Evolutionary conservation across 73 alveolate species (phyloP), one percentile per base, ranked within the genome.

Genomic region (Symbiodinium natans): DNA sequence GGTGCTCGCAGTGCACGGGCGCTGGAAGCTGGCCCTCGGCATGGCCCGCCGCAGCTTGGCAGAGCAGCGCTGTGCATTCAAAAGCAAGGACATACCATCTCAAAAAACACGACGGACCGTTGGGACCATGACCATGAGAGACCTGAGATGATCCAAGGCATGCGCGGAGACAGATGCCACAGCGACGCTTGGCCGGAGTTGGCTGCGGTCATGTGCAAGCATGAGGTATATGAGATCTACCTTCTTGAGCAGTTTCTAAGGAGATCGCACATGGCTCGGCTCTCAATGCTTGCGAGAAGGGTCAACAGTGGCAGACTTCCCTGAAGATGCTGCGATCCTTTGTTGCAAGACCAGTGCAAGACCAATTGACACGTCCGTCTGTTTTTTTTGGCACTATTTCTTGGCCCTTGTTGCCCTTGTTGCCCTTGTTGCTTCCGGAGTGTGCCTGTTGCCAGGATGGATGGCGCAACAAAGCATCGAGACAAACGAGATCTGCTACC

Each of bases 231-330:
- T 11, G 25, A n/a, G 86, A 39, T 23, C 46, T 73, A 17, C 84
- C 6, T 73, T 33, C 40, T 73, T 38, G 4, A 9, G 39, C 90
- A 11, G 31, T n/a, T 8, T 1, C 52, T 34, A 21, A 86, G 94
- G 94, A 86, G 59, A 86, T 86, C 40, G 41, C 94, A 3, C 31
- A 36, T 42, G 39, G 94, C 17, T 68, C 94, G 19, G 83, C 94
- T 10, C 94, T 86, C 68, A 36, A 80, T 56, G 94, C 94, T 7
- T 86, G 94, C 41, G 94, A 86, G 41, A 86, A 86, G 83, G 74
- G 94, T 33, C 94, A 21, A 1, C 63, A 52, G n/a, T 86, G 94
- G 94, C 63, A 21, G n/a, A 11, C 43, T 11, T 86, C 94, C 13
- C 10, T 56, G 40, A 42, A 29, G 34, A 52, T 52, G 40, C 93